A percentile compares a stretch with the other conserved stretches of the same genome.
Evolutionary conservation across 1,284 basidiomycete species (phyloP).

Genomic region (Microbotryum saponariae): DNA sequence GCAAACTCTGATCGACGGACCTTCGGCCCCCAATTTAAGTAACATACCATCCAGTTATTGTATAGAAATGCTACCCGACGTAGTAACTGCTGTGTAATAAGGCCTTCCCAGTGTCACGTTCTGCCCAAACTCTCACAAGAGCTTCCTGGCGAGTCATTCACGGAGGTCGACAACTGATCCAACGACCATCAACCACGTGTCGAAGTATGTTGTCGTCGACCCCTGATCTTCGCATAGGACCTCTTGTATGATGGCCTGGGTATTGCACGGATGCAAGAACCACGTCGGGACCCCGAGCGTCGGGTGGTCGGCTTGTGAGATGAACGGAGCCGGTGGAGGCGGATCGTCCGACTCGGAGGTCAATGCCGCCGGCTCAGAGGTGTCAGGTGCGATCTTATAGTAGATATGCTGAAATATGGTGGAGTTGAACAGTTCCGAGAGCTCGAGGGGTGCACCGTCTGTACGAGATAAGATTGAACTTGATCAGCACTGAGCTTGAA

Average conservation of each 20-base stretch:
- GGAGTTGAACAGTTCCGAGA: constrained; percentile 52
- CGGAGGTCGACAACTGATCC: constrained; percentile 53
- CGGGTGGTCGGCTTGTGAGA: constrained; percentile 77
- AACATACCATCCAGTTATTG: too few relatives aligned
- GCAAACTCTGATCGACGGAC: too few relatives aligned
- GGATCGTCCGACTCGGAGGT: background rate
- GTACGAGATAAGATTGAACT: background rate
- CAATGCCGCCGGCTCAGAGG: constrained; percentile 33
- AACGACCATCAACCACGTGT: constrained; percentile 66
- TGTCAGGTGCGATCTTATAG: constrained; percentile 38
- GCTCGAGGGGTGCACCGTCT: constrained; percentile 59
- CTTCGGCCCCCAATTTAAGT: too few relatives aligned
- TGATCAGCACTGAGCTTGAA: background rate
- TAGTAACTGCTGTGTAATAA: too few relatives aligned
- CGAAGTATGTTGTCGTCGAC: constrained; percentile 50
- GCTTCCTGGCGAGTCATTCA: background rate
- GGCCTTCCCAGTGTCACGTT: too few relatives aligned
- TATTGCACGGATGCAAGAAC: constrained; percentile 77
- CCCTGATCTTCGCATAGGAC: constrained; percentile 41
- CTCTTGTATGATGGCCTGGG: constrained; percentile 56
- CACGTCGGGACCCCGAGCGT: constrained; percentile 61
- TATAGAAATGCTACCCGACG: too few relatives aligned
- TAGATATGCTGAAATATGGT: constrained; percentile 50
- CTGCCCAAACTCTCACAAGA: too few relatives aligned
- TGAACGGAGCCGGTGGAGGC: constrained; percentile 49